These are phyloP conservation scores for Botrytis tulipae DNA, from an alignment of 2,329 filamentous ascomycete genomes.

Conservation along the genomic window DNA sequence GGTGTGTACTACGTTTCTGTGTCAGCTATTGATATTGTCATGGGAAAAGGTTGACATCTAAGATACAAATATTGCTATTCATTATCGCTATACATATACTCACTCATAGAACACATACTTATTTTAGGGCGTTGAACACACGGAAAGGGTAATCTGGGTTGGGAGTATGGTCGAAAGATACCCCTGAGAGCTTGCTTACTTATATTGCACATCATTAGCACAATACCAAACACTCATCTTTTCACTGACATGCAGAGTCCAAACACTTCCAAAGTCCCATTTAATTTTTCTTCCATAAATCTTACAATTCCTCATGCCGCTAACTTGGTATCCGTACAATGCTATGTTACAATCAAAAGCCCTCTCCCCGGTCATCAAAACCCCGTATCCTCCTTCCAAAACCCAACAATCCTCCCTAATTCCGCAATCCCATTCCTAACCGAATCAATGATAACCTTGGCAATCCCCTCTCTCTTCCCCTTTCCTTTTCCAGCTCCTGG, in stretches of 20 bases:
- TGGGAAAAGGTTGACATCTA: neutral
- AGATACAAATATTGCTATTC: conserved; percentile 25
- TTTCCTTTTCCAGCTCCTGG: conserved; percentile 44
- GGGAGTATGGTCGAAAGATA: conserved; percentile 26
- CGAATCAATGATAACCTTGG: conserved; percentile 63
- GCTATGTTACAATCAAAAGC: conserved; percentile 17
- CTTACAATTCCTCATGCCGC: conserved; percentile 4
- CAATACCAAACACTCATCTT: neutral
- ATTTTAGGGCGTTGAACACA: conserved; percentile 21
- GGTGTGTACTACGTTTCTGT: neutral
- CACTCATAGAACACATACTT: conserved; percentile 26
- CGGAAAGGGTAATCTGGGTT: neutral
- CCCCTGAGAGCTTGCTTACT: conserved; percentile 25
- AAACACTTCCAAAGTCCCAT: neutral
- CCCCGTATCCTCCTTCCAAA: conserved; percentile 34
- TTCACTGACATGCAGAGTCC: neutral
- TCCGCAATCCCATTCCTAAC: conserved; percentile 51
- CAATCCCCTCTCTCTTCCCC: conserved; percentile 60
- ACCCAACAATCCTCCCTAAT: conserved; percentile 34
- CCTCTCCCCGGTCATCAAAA: conserved; percentile 27
- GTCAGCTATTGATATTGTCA: neutral
- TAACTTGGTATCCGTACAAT: neutral
- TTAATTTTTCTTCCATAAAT: neutral
- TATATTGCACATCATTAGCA: conserved; percentile 13
- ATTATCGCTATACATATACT: conserved; percentile 30